Base-by-base conservation (phyloP, 129 eudicot species). In the Cynara cardunculus region DNA sequence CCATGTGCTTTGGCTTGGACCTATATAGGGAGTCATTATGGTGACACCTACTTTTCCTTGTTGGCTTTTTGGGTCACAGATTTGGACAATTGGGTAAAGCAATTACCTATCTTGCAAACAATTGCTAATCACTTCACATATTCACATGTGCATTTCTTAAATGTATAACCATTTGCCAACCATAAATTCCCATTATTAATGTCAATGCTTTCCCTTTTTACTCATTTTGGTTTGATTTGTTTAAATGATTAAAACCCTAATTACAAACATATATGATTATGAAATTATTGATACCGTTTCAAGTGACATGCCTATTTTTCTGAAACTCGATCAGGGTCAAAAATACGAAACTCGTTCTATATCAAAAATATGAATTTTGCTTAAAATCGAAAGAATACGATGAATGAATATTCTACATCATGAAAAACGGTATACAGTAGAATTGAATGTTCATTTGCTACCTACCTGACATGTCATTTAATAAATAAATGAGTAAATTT, bases 101-200 rank as follows among this genome's bases (percentile, higher is more conserved):
- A 32, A 71, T 71, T 80, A 24, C 83, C 72, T 71, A 53, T 32
- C 72, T 71, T 71, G 72, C 61, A 80, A 80, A 71, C 78, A 70
- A 24, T 66, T 53, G 56, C 34, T 71, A 3, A 9, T 80, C 64
- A 39, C 83, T 70, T 79, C 61, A 25, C 78, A 71, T 53, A 77
- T 70, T 79, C 61, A 25, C 78, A 71, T 53, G 83, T 80, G 77
- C 59, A 14, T 28, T 53, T 22, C 19, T 80, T 80, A 34, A 34
- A 80, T 80, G 77, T 37, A 10, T 80, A 65, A 80, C 72, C 83
- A 80, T 80, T 71, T 24, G 31, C 83, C 71, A 80, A 72, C 77
- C 71, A 79, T 79, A 79, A 79, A 70, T 79, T 70, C 70, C 59
- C 65, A 56, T n/a, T n/a, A n/a, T n/a, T n/a, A n/a, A n/a, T 56